Conservation (phyloP, 371 early-diverging fungal species). For the Haplosporangium sp. region DNA sequence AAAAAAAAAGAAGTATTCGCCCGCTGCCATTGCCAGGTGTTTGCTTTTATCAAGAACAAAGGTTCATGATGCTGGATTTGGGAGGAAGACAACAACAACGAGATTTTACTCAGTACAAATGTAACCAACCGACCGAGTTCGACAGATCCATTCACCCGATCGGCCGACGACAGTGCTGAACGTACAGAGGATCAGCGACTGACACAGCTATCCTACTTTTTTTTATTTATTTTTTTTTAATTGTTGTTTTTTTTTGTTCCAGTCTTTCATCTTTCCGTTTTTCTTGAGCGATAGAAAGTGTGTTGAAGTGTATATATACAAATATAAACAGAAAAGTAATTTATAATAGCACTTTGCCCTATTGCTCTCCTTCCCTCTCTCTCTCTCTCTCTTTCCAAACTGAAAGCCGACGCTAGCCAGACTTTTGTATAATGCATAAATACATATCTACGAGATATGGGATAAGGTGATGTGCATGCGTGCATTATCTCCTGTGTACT, state of each 20-base stretch:
- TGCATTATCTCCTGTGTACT: too few relatives aligned
- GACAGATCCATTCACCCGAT: too few relatives aligned
- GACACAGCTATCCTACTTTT: not conserved
- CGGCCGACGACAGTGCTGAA: not conserved
- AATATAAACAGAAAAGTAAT: not conserved
- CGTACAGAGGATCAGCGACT: too few relatives aligned
- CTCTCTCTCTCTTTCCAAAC: not conserved
- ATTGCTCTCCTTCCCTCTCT: not conserved
- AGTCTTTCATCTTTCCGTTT: not conserved
- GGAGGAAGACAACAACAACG: not conserved
- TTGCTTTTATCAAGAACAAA: too few relatives aligned
- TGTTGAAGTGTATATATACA: not conserved
- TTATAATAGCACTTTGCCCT: not conserved
- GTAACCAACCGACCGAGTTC: too few relatives aligned
- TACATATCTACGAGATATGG: too few relatives aligned
- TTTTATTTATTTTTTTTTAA: not conserved
- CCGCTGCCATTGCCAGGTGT: too few relatives aligned
- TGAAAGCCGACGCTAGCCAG: too few relatives aligned
- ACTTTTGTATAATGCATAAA: too few relatives aligned
- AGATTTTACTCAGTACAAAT: not conserved
- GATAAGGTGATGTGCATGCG: too few relatives aligned
- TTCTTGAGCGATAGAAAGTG: not conserved
- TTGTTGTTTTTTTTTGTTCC: not conserved
- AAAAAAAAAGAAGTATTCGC: not conserved
- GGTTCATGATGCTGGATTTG: too few relatives aligned